Conservation (phyloP, 2,329 filamentous ascomycete genomes). For the Trichoderma semiorbis region DNA sequence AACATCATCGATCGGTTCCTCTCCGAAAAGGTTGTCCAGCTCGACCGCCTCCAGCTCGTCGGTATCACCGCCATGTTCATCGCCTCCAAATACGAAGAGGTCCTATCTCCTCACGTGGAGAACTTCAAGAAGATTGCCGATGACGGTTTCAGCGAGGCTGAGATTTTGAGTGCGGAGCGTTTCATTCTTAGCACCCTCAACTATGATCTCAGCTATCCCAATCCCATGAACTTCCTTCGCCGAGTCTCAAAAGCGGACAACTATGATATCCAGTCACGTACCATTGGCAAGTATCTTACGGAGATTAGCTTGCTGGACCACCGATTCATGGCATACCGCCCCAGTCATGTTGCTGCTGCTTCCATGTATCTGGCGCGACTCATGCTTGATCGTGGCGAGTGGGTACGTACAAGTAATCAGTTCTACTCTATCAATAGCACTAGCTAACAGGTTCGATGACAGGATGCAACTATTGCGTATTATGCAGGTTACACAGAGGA, state of each 20-base stretch:
- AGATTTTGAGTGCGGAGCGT: slow-evolving; percentile 95
- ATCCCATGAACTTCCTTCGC: slow-evolving; percentile 99
- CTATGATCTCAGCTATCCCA: slow-evolving; percentile 97
- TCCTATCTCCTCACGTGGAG: slow-evolving; percentile 91
- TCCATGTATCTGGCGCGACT: slow-evolving; percentile 93
- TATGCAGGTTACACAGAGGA: slow-evolving; percentile 93
- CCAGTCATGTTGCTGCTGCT: slow-evolving; percentile 85
- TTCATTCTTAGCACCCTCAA: slow-evolving; percentile 87
- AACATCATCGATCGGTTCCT: slow-evolving; percentile 99
- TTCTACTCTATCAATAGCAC: neutral
- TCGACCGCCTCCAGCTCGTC: slow-evolving; percentile 93
- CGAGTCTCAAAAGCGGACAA: slow-evolving; percentile 99
- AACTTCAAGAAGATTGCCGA: slow-evolving; percentile 98
- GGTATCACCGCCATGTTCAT: slow-evolving; percentile 99
- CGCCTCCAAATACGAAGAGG: slow-evolving; percentile 97
- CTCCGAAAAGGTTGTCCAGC: slow-evolving; percentile 89
- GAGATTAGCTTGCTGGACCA: slow-evolving; percentile 96
- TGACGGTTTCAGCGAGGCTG: slow-evolving; percentile 89
- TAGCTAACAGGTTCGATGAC: neutral
- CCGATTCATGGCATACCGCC: slow-evolving; percentile 83
- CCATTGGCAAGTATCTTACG: slow-evolving; percentile 94
- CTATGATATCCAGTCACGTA: slow-evolving; percentile 97
- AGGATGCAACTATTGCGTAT: slow-evolving; percentile 82
- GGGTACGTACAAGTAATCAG: slow-evolving; percentile 57
- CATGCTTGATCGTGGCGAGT: slow-evolving; percentile 85